Evolutionary conservation across 345 rosid species (phyloP).

Genomic region (Eucalyptus globulus): DNA sequence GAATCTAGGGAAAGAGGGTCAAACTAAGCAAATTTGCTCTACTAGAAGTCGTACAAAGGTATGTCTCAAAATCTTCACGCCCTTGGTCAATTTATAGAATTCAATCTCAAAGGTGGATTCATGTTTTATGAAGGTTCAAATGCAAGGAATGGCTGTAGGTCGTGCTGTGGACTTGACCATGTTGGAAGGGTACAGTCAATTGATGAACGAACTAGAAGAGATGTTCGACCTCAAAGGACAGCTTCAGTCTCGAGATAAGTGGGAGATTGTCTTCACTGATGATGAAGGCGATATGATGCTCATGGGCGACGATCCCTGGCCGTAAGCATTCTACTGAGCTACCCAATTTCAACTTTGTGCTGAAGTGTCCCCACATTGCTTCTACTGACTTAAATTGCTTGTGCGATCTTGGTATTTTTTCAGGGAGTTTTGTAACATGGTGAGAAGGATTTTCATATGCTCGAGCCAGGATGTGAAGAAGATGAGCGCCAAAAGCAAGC

Average conservation of each 20-base stretch:
- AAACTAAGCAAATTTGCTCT: constrained; percentile 44
- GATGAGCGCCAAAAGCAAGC: constrained; percentile 41
- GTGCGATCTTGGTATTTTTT: neutral
- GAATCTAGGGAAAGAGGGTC: constrained; percentile 45
- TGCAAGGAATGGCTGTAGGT: constrained; percentile 88
- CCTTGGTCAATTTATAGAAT: neutral
- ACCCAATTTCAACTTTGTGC: neutral
- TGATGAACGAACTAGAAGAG: constrained; percentile 61
- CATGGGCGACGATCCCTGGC: constrained; percentile 94
- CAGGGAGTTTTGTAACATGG: constrained; percentile 96
- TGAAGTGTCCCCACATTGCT: neutral
- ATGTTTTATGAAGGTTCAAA: constrained; percentile 44
- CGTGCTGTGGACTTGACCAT: constrained; percentile 74
- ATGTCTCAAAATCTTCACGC: neutral
- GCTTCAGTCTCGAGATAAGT: constrained; percentile 44
- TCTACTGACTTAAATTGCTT: neutral
- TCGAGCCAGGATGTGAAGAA: constrained; percentile 79
- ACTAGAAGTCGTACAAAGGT: constrained; percentile 72
- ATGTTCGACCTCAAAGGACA: constrained; percentile 74
- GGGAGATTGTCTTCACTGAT: constrained; percentile 87
- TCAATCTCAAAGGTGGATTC: neutral
- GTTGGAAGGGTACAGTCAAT: constrained; percentile 58
- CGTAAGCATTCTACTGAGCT: constrained; percentile 31
- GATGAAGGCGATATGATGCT: constrained; percentile 97
- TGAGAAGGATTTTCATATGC: constrained; percentile 66